phyloP scores from a whole-genome alignment of 306 rosid genomes.

The Canavalia gladiata region DNA sequence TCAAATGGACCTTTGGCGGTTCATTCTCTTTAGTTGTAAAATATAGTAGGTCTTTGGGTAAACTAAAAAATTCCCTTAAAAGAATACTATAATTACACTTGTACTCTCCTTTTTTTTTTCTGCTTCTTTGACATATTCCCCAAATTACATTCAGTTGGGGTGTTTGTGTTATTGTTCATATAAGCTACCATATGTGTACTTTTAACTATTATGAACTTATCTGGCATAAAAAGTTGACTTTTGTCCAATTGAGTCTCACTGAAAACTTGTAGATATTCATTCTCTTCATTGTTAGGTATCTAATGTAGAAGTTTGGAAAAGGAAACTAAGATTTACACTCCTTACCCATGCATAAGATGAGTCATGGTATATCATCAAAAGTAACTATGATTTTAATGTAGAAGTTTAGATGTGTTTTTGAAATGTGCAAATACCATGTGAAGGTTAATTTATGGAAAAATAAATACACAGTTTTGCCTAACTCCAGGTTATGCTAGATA shows the following conservation, averaged over 20 bases:
- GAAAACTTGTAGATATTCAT: slow-evolving; percentile 2
- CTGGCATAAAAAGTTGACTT: not conserved
- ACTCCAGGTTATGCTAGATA: slow-evolving; percentile 84
- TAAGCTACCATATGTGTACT: not conserved
- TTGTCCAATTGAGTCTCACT: not conserved
- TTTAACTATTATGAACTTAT: slow-evolving; percentile 4
- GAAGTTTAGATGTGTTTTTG: not conserved
- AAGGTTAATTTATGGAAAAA: slow-evolving; percentile 7
- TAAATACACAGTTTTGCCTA: slow-evolving; percentile 8
- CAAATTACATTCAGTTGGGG: not conserved
- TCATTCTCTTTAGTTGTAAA: not conserved
- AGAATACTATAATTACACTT: not conserved
- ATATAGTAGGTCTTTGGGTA: not conserved
- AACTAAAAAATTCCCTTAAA: not conserved
- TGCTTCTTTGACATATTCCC: not conserved
- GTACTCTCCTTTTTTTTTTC: not conserved
- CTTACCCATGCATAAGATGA: not conserved
- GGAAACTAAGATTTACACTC: not conserved
- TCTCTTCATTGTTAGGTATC: slow-evolving; percentile 8
- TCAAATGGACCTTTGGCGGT: not conserved
- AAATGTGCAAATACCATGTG: slow-evolving; percentile 4
- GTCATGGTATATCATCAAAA: slow-evolving; percentile 25
- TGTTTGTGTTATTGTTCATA: slow-evolving; percentile 7
- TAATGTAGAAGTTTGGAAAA: slow-evolving; percentile 10
- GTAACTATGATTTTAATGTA: not conserved